These are phyloP conservation scores for Populus deltoides DNA, from an alignment of 345 rosid genomes.

Conservation along the genomic window DNA sequence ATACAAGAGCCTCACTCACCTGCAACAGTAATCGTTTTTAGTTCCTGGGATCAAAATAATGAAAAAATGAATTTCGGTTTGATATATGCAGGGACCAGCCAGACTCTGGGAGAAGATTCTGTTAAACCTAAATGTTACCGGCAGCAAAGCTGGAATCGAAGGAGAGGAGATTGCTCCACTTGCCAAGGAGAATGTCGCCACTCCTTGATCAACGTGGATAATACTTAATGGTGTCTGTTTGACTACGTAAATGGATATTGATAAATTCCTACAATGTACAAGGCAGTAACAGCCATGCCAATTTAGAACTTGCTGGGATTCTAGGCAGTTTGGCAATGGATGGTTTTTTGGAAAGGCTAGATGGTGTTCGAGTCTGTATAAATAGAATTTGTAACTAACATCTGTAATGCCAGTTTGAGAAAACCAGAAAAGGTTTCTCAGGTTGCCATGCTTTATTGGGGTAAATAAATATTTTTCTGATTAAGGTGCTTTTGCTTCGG, in stretches of 20 bases:
- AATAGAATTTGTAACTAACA: background rate
- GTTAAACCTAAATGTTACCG: constrained; percentile 53
- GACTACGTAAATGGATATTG: background rate
- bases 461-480: background rate
- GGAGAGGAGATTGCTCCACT: constrained; percentile 89
- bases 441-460: background rate
- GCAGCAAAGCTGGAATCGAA: constrained; percentile 57
- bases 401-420: constrained; percentile 5
- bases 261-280: background rate
- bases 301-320: background rate
- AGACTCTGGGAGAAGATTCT: constrained; percentile 68
- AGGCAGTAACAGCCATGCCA: background rate
- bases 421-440: background rate
- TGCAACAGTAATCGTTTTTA: background rate
- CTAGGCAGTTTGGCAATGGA: background rate
- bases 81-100: constrained; percentile 68
- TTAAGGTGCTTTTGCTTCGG: background rate
- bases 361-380: background rate
- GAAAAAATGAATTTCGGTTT: background rate
- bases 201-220: constrained; percentile 44
- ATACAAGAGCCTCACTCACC: background rate
- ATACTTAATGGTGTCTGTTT: background rate
- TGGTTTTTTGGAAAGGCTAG: background rate
- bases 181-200: constrained; percentile 77
- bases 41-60: background rate